These are phyloP conservation scores for Stagonosporopsis tanaceti DNA, from an alignment of 2,329 filamentous ascomycete genomes.

Conservation along the genomic window DNA sequence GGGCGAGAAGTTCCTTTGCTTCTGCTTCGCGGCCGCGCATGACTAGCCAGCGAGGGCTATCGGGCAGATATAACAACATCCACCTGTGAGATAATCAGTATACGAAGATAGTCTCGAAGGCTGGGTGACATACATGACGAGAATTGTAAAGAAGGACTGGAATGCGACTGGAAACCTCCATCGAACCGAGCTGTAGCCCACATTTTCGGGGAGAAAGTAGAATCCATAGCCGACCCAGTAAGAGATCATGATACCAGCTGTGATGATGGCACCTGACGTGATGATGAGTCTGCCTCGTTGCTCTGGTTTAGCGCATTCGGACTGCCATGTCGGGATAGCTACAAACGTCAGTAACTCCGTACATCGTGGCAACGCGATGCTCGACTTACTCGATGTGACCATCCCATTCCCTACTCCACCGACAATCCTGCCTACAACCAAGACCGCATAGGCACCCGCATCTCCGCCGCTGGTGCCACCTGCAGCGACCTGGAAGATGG, in stretches of 20 bases:
- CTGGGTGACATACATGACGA: not conserved
- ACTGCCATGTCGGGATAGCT: slow-evolving; percentile 56
- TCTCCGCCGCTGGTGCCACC: slow-evolving; percentile 47
- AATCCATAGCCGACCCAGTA: slow-evolving; percentile 55
- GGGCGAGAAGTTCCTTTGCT: slow-evolving; percentile 43
- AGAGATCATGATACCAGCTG: slow-evolving; percentile 53
- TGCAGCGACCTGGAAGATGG: slow-evolving; percentile 64
- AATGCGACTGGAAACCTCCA: slow-evolving; percentile 62
- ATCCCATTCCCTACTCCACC: slow-evolving; percentile 58
- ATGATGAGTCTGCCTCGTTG: slow-evolving; percentile 56
- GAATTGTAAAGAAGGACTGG: slow-evolving; percentile 50
- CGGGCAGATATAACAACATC: slow-evolving; percentile 53
- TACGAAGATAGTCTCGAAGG: no score
- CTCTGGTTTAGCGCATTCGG: slow-evolving; percentile 56
- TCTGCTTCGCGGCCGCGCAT: slow-evolving; percentile 60
- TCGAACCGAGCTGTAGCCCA: slow-evolving; percentile 35
- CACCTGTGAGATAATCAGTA: slow-evolving; percentile 33
- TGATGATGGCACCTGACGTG: slow-evolving; percentile 56
- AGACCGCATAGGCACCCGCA: slow-evolving; percentile 36
- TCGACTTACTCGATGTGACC: slow-evolving; percentile 30
- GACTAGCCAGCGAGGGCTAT: slow-evolving; percentile 59
- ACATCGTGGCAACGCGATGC: slow-evolving; percentile 2
- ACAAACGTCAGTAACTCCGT: slow-evolving; percentile 24
- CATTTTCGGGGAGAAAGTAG: slow-evolving; percentile 55
- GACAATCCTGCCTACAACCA: slow-evolving; percentile 60